Evolutionary conservation across 2,329 filamentous ascomycete species (phyloP).

Genomic region (Colletotrichum chrysophilum): DNA sequence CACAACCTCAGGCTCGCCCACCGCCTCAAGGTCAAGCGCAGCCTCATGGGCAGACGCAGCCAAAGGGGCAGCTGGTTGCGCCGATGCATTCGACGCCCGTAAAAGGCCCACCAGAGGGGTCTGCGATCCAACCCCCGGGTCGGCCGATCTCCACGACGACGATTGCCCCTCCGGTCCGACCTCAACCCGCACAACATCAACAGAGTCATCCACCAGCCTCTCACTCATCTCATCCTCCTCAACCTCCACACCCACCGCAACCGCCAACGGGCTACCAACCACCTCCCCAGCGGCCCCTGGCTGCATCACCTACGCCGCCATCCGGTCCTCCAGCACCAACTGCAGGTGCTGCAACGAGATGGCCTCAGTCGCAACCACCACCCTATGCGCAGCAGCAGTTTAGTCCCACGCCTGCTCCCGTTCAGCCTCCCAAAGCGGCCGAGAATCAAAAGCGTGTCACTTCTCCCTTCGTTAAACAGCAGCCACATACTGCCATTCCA

Average conservation of each 20-base stretch:
- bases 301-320: slow-evolving; percentile 19
- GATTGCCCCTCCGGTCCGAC: slow-evolving; percentile 37
- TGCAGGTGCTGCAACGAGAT: slow-evolving; percentile 34
- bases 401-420: slow-evolving; percentile 25
- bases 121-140: slow-evolving; percentile 24
- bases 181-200: slow-evolving; percentile 31
- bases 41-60: slow-evolving; percentile 33
- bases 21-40: slow-evolving; percentile 23
- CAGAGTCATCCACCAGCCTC: background rate
- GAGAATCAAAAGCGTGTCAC: slow-evolving; percentile 33
- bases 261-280: slow-evolving; percentile 11
- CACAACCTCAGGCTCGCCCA: slow-evolving; percentile 23
- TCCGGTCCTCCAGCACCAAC: slow-evolving; percentile 4
- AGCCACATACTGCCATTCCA: slow-evolving; percentile 41
- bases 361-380: slow-evolving; percentile 33
- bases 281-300: slow-evolving; percentile 9
- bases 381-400: slow-evolving; percentile 29
- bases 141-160: slow-evolving; percentile 37
- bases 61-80: slow-evolving; percentile 37
- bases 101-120: slow-evolving; percentile 1
- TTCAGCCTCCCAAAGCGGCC: slow-evolving; percentile 22
- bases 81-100: slow-evolving; percentile 38
- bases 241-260: slow-evolving; percentile 36
- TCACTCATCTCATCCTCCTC: background rate
- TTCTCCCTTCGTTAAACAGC: slow-evolving; percentile 34